Evolutionary conservation across 768 basidiomycete genomes (phyloP).

Genomic region (Boletus eberwhitei): DNA sequence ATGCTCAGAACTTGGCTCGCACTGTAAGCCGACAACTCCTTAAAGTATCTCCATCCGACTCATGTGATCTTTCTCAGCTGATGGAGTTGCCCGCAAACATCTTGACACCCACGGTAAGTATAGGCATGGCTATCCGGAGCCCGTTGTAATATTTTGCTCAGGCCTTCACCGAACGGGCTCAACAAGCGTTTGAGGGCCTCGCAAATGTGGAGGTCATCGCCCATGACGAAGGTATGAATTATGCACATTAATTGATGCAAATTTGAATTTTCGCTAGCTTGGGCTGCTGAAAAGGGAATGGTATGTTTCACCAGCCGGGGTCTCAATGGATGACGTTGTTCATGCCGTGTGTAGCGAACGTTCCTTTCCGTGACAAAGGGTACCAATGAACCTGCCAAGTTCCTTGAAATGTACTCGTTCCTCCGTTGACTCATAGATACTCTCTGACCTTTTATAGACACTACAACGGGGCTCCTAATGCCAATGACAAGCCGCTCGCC

Average conservation of each 20-base stretch:
- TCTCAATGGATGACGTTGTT: background rate
- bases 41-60: background rate
- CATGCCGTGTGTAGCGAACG: conserved; percentile 46
- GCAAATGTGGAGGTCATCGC: conserved; percentile 66
- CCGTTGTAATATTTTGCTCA: conserved; percentile 23
- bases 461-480: conserved; percentile 70
- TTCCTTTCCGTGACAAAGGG: conserved; percentile 88
- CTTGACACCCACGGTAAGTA: conserved; percentile 72
- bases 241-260: background rate
- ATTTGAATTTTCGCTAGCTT: conserved; percentile 41
- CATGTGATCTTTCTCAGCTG: conserved; percentile 42
- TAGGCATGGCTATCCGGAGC: background rate
- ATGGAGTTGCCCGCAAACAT: conserved; percentile 86
- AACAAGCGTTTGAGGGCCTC: conserved; percentile 62
- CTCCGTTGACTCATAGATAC: background rate
- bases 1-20: conserved; percentile 72
- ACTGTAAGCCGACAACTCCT: conserved; percentile 44
- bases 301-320: conserved; percentile 33
- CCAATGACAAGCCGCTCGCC: conserved; percentile 58
- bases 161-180: conserved; percentile 69
- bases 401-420: conserved; percentile 71
- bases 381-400: conserved; percentile 78
- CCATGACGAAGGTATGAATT: conserved; percentile 61
- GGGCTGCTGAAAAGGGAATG: conserved; percentile 86
- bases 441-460: conserved; percentile 42